Evolutionary conservation across 1,139 yeast genomes (phyloP), one percentile per base, ranked within the genome.

Genomic region (Lodderomyces theae): DNA sequence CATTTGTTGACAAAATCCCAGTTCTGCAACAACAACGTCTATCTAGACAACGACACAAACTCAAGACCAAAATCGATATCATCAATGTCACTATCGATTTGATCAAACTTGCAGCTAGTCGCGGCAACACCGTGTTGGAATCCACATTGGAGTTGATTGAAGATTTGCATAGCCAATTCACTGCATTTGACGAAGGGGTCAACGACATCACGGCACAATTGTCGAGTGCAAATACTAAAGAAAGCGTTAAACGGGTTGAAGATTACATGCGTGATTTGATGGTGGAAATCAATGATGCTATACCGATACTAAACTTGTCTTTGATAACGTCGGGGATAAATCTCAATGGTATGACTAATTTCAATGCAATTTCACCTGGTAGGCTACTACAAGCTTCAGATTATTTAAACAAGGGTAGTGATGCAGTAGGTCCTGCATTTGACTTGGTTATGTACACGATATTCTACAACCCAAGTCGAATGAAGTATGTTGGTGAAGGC

Each of bases 301-400:
- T 86, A 19, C 95, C 95, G 0, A 64, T 85, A 28, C 72, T 86
- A 15, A 81, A 80, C 45, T 64, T 86, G 11, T 79, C 90, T 0
- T 60, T 86, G 33, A 74, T 83, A 1, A 82, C 94, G 0, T 79
- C 85, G 15, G 92, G 92, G 0, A 83, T 85, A 3, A 80, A 76
- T 46, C 57, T 83, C 39, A 72, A 72, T 37, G 72, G 81, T 0
- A 63, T 74, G 1, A 55, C 80, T 33, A 41, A 39, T 34, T 74
- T 84, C 1, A 69, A 69, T 34, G 63, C 70, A 12, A 72, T 82
- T 6, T 82, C 87, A 0, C 88, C 88, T 0, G 86, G 85, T 1
- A 60, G 84, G 41, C 64, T 82, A 39, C 61, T 86, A 9, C 86
- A 81, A 50, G 87, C 95, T 0, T 72, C 88, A 1, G 66, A 72